Conservation (phyloP, 257 asterid genomes). For the Scutellaria baicalensis region DNA sequence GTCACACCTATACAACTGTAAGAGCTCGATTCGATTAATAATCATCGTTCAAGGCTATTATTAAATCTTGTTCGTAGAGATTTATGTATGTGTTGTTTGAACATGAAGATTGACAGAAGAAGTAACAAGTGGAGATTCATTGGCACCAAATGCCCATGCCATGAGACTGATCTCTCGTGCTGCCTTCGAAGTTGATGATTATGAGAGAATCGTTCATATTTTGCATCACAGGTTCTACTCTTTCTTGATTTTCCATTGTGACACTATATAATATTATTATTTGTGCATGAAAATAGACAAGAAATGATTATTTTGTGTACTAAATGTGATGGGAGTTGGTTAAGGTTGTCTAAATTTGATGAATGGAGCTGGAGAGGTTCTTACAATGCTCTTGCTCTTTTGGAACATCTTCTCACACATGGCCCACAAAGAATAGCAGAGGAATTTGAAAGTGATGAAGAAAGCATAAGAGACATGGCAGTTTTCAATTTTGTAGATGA, state of each 20-base stretch:
- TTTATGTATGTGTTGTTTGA: background rate
- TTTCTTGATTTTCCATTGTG: background rate
- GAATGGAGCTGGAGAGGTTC: slow-evolving; percentile 63
- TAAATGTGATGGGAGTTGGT: background rate
- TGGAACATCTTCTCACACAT: slow-evolving; percentile 75
- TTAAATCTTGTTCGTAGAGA: too few relatives aligned
- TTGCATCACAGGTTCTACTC: slow-evolving; percentile 50
- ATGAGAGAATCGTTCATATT: slow-evolving; percentile 64
- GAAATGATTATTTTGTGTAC: too few relatives aligned
- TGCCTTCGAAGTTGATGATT: slow-evolving; percentile 88
- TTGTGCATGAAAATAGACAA: too few relatives aligned
- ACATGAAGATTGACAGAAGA: slow-evolving; percentile 65
- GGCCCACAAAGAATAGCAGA: slow-evolving; percentile 78
- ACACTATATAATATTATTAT: too few relatives aligned
- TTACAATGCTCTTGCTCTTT: slow-evolving; percentile 49
- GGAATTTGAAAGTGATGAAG: slow-evolving; percentile 57
- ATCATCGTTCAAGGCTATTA: background rate
- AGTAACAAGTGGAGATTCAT: slow-evolving; percentile 54
- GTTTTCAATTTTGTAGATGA: slow-evolving; percentile 50
- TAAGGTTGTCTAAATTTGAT: slow-evolving; percentile 59
- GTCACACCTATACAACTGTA: slow-evolving; percentile 75
- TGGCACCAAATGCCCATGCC: slow-evolving; percentile 44
- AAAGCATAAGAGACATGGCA: slow-evolving; percentile 44
- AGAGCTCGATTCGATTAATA: slow-evolving; percentile 1
- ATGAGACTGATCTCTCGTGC: slow-evolving; percentile 77